Percentiles rank a stretch among this genome's conserved stretches.
Evolutionary conservation across 768 basidiomycete genomes (phyloP).

Genomic region (Strobilomyces echinocephalus): DNA sequence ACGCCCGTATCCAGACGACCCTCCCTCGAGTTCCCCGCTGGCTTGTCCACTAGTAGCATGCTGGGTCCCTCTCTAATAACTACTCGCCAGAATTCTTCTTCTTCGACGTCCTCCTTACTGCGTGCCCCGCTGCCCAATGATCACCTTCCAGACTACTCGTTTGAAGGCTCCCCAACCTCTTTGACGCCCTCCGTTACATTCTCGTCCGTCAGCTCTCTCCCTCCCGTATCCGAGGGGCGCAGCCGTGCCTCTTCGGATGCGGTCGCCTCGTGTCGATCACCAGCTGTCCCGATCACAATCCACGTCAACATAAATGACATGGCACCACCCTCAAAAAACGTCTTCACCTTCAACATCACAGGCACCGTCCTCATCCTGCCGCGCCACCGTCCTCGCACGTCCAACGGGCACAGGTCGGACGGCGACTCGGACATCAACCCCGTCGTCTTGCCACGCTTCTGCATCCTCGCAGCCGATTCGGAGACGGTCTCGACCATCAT

Average conservation of each 20-base stretch:
- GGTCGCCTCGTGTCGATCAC: constrained; percentile 33
- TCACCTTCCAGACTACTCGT: constrained; percentile 67
- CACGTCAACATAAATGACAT: constrained; percentile 81
- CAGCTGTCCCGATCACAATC: constrained; percentile 61
- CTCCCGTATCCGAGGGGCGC: constrained; percentile 28
- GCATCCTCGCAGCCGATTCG: constrained; percentile 60
- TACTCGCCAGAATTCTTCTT: constrained; percentile 38
- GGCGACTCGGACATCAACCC: constrained; percentile 40
- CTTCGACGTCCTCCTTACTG: constrained; percentile 60
- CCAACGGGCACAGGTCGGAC: constrained; percentile 21
- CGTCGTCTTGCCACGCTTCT: constrained; percentile 64
- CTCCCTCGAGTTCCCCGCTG: constrained; percentile 43
- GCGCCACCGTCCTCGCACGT: constrained; percentile 29
- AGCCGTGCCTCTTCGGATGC: constrained; percentile 38
- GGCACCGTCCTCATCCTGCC: constrained; percentile 62
- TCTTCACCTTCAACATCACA: constrained; percentile 60
- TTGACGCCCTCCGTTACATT: constrained; percentile 40
- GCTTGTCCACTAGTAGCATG: constrained; percentile 15
- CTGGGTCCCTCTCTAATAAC: constrained; percentile 20
- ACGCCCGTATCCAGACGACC: constrained; percentile 41
- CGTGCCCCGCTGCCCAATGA: constrained; percentile 69
- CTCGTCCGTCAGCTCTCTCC: constrained; percentile 38
- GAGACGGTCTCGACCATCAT: constrained; percentile 57
- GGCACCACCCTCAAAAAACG: constrained; percentile 56
- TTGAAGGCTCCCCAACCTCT: constrained; percentile 59